phyloP scores from a whole-genome alignment of 2,329 filamentous ascomycete species.

The Pseudogymnoascus sp. region DNA sequence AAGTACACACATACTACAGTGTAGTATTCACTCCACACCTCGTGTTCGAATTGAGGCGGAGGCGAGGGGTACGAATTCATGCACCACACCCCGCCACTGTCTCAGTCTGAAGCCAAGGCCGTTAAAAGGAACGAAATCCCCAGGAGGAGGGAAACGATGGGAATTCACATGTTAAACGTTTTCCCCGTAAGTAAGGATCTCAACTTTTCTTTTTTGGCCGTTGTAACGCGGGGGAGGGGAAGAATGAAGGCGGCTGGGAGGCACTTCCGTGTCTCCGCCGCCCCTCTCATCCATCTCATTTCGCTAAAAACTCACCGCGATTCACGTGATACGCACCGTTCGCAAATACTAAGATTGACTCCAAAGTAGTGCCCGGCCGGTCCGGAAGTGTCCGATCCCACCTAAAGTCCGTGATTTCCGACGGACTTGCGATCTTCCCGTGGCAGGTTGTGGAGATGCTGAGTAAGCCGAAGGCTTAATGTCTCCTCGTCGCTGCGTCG shows the following conservation, averaged over 20 bases:
- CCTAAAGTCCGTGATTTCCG: not conserved
- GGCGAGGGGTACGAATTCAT: not conserved
- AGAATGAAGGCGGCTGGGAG: not conserved
- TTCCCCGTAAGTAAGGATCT: not conserved
- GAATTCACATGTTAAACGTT: not conserved
- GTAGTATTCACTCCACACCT: not conserved
- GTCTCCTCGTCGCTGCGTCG: not conserved
- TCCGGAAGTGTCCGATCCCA: not conserved
- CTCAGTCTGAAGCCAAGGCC: not conserved
- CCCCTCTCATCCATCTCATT: not conserved
- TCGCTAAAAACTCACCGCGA: not conserved
- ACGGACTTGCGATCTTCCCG: slow-evolving; percentile 5
- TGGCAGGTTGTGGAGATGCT: not conserved
- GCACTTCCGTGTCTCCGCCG: not conserved
- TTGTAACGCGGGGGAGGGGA: not conserved
- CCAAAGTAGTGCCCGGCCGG: not conserved
- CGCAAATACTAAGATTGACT: not conserved
- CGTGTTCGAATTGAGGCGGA: not conserved
- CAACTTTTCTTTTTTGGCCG: not conserved
- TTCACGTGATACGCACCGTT: not conserved
- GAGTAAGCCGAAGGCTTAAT: slow-evolving; percentile 1
- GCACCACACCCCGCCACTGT: not conserved
- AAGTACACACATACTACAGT: not conserved
- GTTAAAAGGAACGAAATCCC: not conserved
- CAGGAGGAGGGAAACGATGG: not conserved